Evolutionary conservation across 768 basidiomycete species (phyloP), one percentile per base, ranked within the genome.

Genomic region (Suillus occidentalis): DNA sequence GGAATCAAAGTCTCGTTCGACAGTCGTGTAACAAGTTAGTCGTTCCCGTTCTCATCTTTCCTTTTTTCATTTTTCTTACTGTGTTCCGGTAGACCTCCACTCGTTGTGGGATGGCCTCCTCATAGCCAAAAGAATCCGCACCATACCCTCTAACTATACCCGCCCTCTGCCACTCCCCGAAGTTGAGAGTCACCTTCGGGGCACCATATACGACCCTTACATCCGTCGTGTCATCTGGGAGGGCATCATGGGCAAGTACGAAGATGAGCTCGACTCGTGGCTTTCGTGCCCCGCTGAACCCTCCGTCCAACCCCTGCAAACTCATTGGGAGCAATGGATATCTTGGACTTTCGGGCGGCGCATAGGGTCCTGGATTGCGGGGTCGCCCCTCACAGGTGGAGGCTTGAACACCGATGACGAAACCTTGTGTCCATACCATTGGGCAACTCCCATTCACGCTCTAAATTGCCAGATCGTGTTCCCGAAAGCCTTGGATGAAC

Each of bases 181-280:
- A 58, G 82, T 95, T 60, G 94, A 95, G 70, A 73, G 72, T 34
- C 75, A 85, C 13, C 83, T 97, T 14, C 85, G 86, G 22, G 92
- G 89, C 4, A 85, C 91, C 6, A 95, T 94, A 71, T 97, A 95
- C 75, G 92, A 95, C 77, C 84, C 92, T 0, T 93, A 89, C 76
- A 84, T 99, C 65, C 90, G 97, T 22, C 92, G 89, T 60, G 84
- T 98, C 66, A 84, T 96, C 71, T 87, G 86, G 85, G 94, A 98
- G 75, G 95, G 95, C 57, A 75, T 95, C 34, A 81, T 91, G 37
- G 78, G 83, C 50, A 84, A 85, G 72, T 95, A 90, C 89, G 73
- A 80, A 16, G 76, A 83, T 57, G 86, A 91, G 36, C 67, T 89
- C 18, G 73, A 81, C 2, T 64, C 72, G 7, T 96, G 95, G 95